phyloP scores from a whole-genome alignment of 2,329 filamentous ascomycete species.

The Colletotrichum musae region DNA sequence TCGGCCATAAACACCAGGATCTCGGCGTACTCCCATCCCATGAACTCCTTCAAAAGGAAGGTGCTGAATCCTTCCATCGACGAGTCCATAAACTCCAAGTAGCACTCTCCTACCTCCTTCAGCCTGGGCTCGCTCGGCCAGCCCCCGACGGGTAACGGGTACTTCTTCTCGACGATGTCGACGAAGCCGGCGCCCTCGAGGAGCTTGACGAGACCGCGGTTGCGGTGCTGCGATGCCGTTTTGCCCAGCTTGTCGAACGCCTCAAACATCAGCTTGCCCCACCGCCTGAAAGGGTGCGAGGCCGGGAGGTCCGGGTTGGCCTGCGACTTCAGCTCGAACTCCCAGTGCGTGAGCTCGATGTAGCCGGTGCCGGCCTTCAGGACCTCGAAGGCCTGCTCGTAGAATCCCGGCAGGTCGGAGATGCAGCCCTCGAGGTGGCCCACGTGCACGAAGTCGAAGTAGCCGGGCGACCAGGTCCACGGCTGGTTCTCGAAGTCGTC shows the following conservation, averaged over 20 bases:
- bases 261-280: slow-evolving; percentile 47
- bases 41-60: slow-evolving; percentile 46
- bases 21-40: slow-evolving; percentile 48
- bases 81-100: slow-evolving; percentile 44
- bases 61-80: slow-evolving; percentile 48
- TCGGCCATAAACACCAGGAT: slow-evolving; percentile 43
- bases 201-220: slow-evolving; percentile 37
- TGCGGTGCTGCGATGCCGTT: slow-evolving; percentile 46
- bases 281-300: slow-evolving; percentile 35
- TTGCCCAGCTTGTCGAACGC: slow-evolving; percentile 49
- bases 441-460: slow-evolving; percentile 73
- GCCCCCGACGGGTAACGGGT: slow-evolving; percentile 36
- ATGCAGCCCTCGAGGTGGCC: slow-evolving; percentile 68
- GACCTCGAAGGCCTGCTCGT: slow-evolving; percentile 58
- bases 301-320: slow-evolving; percentile 38
- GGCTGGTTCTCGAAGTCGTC: slow-evolving; percentile 70
- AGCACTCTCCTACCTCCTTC: slow-evolving; percentile 40
- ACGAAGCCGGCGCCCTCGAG: slow-evolving; percentile 46
- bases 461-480: slow-evolving; percentile 61
- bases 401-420: slow-evolving; percentile 58
- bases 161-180: slow-evolving; percentile 35
- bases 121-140: slow-evolving; percentile 39
- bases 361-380: slow-evolving; percentile 59
- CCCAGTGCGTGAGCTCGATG: slow-evolving; percentile 43
- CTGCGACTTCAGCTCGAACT: slow-evolving; percentile 43